Percentiles rank a stretch among this genome's conserved stretches.
Conservation (phyloP, 257 asterid species). For the Przewalskia tangutica region DNA sequence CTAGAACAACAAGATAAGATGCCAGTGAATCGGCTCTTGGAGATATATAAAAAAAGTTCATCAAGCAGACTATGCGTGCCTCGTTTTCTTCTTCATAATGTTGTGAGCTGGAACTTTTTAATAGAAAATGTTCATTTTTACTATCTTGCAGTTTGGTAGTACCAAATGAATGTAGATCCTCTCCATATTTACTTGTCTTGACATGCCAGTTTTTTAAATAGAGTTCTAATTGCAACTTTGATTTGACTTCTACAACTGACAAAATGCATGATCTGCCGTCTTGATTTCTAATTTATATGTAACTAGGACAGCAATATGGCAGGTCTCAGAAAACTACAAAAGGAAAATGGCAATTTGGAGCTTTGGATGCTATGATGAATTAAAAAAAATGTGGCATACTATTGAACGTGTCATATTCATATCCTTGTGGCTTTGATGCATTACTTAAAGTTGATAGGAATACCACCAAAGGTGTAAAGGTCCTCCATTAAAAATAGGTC, state of each 20-base stretch:
- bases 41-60: not conserved
- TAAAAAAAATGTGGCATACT: not conserved
- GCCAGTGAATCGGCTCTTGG: not conserved
- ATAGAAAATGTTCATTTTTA: not conserved
- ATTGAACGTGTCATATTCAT: not conserved
- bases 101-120: not conserved
- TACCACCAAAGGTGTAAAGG: no score
- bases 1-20: not conserved
- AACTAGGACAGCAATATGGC: not conserved
- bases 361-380: not conserved
- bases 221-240: not conserved
- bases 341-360: not conserved
- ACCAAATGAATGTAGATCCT: not conserved
- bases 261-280: not conserved
- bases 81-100: constrained; percentile 3
- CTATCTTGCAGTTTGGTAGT: not conserved
- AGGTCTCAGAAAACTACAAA: not conserved
- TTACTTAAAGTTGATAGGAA: not conserved
- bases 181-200: not conserved
- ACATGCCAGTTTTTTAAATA: not conserved
- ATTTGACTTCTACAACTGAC: not conserved
- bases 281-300: not conserved
- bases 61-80: not conserved
- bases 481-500: no score
- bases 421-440: not conserved